Percentiles rank a stretch among this genome's conserved stretches.
Evolutionary conservation across 371 early-diverging fungal species (phyloP).

Genomic region (Syncephalis plumigaleata): DNA sequence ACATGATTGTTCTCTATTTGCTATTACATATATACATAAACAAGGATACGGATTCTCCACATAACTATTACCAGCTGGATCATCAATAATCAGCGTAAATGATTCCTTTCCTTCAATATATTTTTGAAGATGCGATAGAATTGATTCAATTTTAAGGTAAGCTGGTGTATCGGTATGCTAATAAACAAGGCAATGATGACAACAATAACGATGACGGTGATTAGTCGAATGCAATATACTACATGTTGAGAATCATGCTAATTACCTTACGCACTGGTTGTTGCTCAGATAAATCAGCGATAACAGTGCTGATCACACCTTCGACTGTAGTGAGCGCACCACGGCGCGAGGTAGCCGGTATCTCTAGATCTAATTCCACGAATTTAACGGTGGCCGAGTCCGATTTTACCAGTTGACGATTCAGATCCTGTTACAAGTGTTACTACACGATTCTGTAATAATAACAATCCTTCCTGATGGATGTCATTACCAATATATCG

Average conservation of each 20-base stretch:
- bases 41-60: constrained; percentile 47
- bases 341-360: constrained; percentile 58
- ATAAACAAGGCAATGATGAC: constrained; percentile 2
- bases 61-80: constrained; percentile 87
- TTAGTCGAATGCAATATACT: no score
- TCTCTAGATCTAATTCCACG: constrained; percentile 73
- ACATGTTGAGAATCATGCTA: no score
- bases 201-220: no score
- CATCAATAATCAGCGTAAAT: constrained; percentile 68
- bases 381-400: constrained; percentile 63
- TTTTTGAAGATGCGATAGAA: constrained; percentile 40
- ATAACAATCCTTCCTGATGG: no score
- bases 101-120: constrained; percentile 30
- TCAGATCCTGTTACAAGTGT: constrained; percentile 64
- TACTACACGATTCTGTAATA: no score
- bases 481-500: no score
- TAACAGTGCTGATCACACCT: constrained; percentile 58
- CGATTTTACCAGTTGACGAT: constrained; percentile 84
- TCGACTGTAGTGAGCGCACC: constrained; percentile 81
- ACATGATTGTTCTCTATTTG: no score
- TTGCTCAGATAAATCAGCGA: constrained; percentile 58
- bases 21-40: constrained; percentile 4
- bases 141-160: constrained; percentile 52
- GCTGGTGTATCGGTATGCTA: constrained; percentile 29
- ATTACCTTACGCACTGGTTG: constrained; percentile 61